Conservation (phyloP, 2,329 filamentous ascomycete genomes). For the Sporothrix pallida region DNA sequence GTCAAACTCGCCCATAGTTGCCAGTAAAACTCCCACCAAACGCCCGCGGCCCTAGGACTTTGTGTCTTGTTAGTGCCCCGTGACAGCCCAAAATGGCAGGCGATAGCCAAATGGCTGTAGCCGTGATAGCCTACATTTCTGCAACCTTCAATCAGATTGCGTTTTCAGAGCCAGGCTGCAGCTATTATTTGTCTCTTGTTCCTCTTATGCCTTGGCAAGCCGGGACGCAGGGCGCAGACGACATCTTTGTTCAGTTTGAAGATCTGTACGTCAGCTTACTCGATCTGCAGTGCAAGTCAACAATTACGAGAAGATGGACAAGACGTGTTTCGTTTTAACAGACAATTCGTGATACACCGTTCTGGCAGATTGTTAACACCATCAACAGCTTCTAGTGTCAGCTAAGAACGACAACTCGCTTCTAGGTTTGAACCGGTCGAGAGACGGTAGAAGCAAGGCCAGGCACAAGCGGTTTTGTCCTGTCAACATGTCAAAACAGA, state of each 20-base stretch:
- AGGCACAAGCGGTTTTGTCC: too few relatives aligned
- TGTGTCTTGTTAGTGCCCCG: not conserved
- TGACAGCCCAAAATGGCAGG: not conserved
- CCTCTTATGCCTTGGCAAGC: not conserved
- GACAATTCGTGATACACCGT: too few relatives aligned
- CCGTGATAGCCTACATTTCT: not conserved
- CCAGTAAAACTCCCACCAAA: not conserved
- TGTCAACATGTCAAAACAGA: too few relatives aligned
- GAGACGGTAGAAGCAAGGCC: too few relatives aligned
- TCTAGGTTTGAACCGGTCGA: too few relatives aligned
- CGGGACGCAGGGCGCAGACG: not conserved
- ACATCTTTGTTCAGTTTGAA: not conserved
- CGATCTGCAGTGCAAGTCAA: not conserved
- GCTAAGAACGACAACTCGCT: too few relatives aligned
- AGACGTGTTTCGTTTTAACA: too few relatives aligned
- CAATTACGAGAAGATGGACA: not conserved
- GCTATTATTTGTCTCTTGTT: not conserved
- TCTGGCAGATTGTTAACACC: too few relatives aligned
- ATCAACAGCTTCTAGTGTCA: too few relatives aligned
- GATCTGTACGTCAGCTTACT: slow-evolving; percentile 2
- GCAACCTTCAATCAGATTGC: not conserved
- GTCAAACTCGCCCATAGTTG: not conserved
- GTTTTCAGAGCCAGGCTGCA: not conserved
- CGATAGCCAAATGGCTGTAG: slow-evolving; percentile 17
- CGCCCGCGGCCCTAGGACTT: not conserved